A percentile compares a stretch with the other conserved stretches of the same genome.
phyloP scores from a whole-genome alignment of 805 yeast species.

The Pichia membranifaciens region DNA sequence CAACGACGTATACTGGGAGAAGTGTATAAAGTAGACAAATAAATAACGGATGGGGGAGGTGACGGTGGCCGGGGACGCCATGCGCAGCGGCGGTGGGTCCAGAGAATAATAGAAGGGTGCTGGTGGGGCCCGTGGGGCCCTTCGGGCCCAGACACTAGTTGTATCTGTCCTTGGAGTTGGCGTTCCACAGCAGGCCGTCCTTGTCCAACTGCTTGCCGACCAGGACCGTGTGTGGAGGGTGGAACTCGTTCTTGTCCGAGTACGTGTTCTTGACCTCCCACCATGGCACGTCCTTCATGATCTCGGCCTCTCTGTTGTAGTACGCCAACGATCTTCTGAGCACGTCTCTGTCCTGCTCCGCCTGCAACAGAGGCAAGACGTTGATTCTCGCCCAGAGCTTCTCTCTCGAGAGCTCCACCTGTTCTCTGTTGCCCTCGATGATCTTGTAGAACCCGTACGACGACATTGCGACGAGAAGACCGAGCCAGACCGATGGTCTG shows the following conservation, averaged over 20 bases:
- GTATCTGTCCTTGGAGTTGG: conserved; percentile 30
- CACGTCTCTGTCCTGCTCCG: conserved; percentile 75
- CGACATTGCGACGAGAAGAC: conserved; percentile 56
- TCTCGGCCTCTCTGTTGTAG: conserved; percentile 61
- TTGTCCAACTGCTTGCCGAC: conserved; percentile 32
- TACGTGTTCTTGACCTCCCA: conserved; percentile 48
- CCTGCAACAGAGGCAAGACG: conserved; percentile 66
- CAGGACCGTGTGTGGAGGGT: conserved; percentile 33
- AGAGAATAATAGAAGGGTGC: too few species aligned
- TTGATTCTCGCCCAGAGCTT: conserved; percentile 71
- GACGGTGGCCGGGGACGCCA: too few species aligned
- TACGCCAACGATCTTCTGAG: conserved; percentile 67
- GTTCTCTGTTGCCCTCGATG: conserved; percentile 65
- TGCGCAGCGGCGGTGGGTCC: too few species aligned
- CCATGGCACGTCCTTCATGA: conserved; percentile 57
- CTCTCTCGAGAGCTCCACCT: conserved; percentile 69
- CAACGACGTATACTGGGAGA: too few species aligned
- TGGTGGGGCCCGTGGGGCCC: too few species aligned
- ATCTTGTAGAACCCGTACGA: conserved; percentile 67
- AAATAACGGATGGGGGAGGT: too few species aligned
- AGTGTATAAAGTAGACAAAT: too few species aligned
- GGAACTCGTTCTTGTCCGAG: conserved; percentile 30
- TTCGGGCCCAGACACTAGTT: neutral
- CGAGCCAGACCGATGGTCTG: conserved; percentile 67
- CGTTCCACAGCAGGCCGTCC: conserved; percentile 24